Percentiles rank a stretch among this genome's conserved stretches.
Conservation (phyloP, 352 stramenopile genomes). For the Globisporangium sylvaticum region DNA sequence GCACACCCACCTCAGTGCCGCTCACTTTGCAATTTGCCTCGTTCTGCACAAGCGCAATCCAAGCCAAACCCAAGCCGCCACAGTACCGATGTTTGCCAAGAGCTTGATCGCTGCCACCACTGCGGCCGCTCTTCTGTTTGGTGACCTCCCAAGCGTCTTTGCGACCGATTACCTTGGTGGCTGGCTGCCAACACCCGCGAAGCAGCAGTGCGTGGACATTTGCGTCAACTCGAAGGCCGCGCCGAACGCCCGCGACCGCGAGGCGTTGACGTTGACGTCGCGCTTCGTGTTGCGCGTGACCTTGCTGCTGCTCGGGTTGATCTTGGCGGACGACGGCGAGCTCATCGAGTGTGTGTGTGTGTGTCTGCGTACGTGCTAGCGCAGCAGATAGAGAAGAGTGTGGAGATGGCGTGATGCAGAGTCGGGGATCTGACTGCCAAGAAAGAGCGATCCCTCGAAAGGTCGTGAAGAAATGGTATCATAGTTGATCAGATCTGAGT, state of each 20-base stretch:
- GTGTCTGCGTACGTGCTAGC: too few species aligned
- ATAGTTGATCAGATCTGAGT: too few species aligned
- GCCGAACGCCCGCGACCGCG: conserved; percentile 51
- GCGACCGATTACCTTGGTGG: conserved; percentile 57
- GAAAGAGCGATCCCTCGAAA: not conserved
- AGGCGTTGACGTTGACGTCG: conserved; percentile 46
- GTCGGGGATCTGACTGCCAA: not conserved
- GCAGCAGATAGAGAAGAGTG: too few species aligned
- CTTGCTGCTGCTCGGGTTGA: conserved; percentile 32
- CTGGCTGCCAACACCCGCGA: conserved; percentile 40
- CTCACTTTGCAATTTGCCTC: not conserved
- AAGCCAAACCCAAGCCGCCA: too few species aligned
- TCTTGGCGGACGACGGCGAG: conserved; percentile 40
- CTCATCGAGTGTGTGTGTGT: conserved; percentile 30
- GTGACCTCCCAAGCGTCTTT: conserved; percentile 4
- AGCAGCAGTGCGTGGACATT: conserved; percentile 70
- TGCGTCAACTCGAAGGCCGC: conserved; percentile 50
- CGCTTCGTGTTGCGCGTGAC: conserved; percentile 33
- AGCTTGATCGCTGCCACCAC: conserved; percentile 3
- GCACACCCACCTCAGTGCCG: too few species aligned
- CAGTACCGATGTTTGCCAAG: conserved; percentile 13
- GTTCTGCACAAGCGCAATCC: not conserved
- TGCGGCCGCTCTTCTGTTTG: not conserved
- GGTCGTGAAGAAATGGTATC: not conserved
- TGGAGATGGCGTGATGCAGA: not conserved